Base-by-base conservation (phyloP, 208 protist genomes). In the Acanthamoeba divionensis region DNA sequence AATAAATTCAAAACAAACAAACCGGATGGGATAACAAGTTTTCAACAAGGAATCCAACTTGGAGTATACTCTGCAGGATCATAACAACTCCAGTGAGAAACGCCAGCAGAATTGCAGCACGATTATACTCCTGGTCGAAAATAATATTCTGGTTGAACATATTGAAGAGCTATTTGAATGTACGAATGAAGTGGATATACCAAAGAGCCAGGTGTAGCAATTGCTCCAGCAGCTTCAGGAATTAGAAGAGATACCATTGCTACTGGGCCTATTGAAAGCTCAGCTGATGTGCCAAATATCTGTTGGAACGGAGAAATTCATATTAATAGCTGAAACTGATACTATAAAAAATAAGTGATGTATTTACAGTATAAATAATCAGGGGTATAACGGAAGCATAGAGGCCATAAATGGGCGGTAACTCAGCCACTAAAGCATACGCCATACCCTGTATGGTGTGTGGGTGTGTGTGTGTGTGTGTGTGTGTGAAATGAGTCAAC, bases 341-440 rank as follows among this genome's bases (percentile, higher is more conserved):
- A n/a, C n/a, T n/a, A n/a, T n/a, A n/a, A n/a, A n/a, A n/a, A n/a
- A n/a, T n/a, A n/a, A n/a, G n/a, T n/a, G n/a, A n/a, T n/a, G n/a
- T n/a, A n/a, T n/a, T n/a, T 80, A 80, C 69, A 4, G 1, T 13
- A 10, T 80, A 80, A 15, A 80, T n/a, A 0, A 48, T 48, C 41
- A 80, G 4, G 0, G 69, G 69, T 4, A 80, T 5, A 48, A 80
- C 47, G 1, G 41, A 41, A 31, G 69, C 26, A 29, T 80, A 80
- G 18, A 80, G 69, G 10, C 69, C 69, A 48, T 80, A 80, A 48
- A 80, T 80, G 0, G 69, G 69, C 26, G 69, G 69, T 48, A 80
- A 18, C 1, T 80, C 69, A 26, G 69, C 69, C 21, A 80, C 69
- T 5, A 80, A 29, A 8, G 69, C 69, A 12, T 80, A 80, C 0